These are phyloP conservation scores for Gossypium rotundifolium DNA, from an alignment of 345 rosid genomes.

Conservation along the genomic window DNA sequence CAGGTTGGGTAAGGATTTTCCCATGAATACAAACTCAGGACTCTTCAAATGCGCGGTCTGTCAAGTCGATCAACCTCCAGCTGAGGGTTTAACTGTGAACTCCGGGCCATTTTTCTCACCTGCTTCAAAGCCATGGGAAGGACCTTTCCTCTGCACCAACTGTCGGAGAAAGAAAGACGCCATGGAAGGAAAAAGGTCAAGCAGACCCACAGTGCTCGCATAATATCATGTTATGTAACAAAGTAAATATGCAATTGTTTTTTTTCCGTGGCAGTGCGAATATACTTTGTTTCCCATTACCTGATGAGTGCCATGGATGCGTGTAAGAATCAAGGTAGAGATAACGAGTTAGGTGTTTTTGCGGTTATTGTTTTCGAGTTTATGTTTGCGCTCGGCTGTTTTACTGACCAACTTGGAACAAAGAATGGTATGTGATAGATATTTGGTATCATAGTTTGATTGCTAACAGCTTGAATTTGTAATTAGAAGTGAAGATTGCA, in stretches of 20 bases:
- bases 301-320: conserved; percentile 26
- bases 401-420: conserved; percentile 34
- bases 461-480: conserved; percentile 55
- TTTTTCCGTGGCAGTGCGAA: conserved; percentile 41
- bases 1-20: conserved; percentile 84
- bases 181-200: conserved; percentile 95
- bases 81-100: conserved; percentile 50
- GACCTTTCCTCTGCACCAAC: conserved; percentile 78
- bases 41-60: conserved; percentile 90
- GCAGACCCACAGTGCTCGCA: conserved; percentile 41
- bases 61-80: conserved; percentile 75
- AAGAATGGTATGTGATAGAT: conserved; percentile 25
- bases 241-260: conserved; percentile 44
- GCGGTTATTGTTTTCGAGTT: conserved; percentile 26
- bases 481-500: conserved; percentile 34
- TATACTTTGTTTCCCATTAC: conserved; percentile 32
- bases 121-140: conserved; percentile 80
- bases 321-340: conserved; percentile 38
- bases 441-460: conserved; percentile 38
- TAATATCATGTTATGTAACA: conserved; percentile 31
- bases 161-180: conserved; percentile 96
- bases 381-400: conserved; percentile 34
- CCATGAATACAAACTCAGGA: conserved; percentile 46
- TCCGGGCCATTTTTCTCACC: conserved; percentile 66
- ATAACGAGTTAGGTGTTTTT: conserved; percentile 35